These are phyloP conservation scores for Pseudoscleropodium purum DNA, from an alignment of 225 moss, liverwort and hornwort species.

Conservation along the genomic window DNA sequence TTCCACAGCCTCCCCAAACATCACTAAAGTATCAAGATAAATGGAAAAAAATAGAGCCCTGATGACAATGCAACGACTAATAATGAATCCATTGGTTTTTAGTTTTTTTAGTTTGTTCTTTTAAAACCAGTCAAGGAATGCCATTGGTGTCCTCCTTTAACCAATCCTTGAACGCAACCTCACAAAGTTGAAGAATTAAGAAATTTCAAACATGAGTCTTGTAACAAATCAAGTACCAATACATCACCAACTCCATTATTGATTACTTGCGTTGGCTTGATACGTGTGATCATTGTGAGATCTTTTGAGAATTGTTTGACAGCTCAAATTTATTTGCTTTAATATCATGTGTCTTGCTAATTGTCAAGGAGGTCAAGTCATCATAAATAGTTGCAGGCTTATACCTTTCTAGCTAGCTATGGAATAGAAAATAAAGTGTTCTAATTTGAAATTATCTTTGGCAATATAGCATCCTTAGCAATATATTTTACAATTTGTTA, in stretches of 20 bases:
- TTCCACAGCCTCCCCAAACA: fast-evolving
- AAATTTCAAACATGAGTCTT: neutral
- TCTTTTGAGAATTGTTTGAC: neutral
- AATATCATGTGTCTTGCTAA: neutral
- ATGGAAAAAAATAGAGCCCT: no score
- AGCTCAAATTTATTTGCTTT: neutral
- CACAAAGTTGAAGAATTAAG: fast-evolving
- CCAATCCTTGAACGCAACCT: fast-evolving
- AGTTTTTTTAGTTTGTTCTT: no score
- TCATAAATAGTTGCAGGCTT: neutral
- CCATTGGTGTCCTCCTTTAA: fast-evolving
- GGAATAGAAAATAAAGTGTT: neutral
- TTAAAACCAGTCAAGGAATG: neutral
- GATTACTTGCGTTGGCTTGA: neutral
- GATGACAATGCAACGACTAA: fast-evolving
- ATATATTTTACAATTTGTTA: no score
- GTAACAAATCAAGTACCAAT: neutral
- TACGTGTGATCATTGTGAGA: neutral
- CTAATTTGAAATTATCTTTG: no score
- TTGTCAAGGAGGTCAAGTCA: neutral
- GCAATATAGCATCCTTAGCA: no score
- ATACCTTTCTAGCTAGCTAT: neutral
- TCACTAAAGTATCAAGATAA: fast-evolving
- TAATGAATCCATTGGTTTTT: neutral
- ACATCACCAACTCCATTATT: neutral